Evolutionary conservation across 148 eudicot species (phyloP), one percentile per base, ranked within the genome.

Genomic region (Polygonum maritimum): DNA sequence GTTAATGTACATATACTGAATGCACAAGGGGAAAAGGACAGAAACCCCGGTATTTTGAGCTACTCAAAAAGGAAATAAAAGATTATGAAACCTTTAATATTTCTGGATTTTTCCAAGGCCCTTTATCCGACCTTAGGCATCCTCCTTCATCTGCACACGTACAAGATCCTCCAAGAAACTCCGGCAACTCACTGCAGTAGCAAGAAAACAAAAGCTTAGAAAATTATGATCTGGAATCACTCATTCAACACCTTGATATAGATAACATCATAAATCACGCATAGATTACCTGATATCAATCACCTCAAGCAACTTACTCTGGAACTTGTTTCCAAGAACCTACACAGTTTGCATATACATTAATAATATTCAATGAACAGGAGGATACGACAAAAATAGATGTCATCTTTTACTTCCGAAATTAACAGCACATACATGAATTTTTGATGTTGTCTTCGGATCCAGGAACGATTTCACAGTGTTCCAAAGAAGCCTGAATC

Each of bases 301-400:
- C 36, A 90, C 74, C 86, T 94, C 98, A 74, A 92, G 94, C 80
- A 94, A 78, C 84, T 83, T 89, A 88, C 84, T 92, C 77, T 94
- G 98, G 75, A 85, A 94, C 86, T 94, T 94, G 84, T 81, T 88
- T 74, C 98, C 94, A 60, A 94, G 91, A 86, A 94, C 98, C 98
- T 94, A 74, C 21, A 76, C 69, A 74, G 13, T 15, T 71, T 15
- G 60, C 73, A 76, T 77, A 4, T 70, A 48, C 16, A 73, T 11
- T 5, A 7, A 41, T 10, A 26, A 60, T 11, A 10, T 60, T 26
- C 45, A 67, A n/a, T 67, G 41, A 67, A 11, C 71, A 67, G 71
- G 22, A 54, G 26, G 6, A 54, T 54, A 54, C 7, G 22, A 54
- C 0, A 11, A 67, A 41, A 67, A 36, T 15, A 67, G 19, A 35